Evolutionary conservation across 2,329 filamentous ascomycete genomes (phyloP).

Genomic region (Fusarium sp.): DNA sequence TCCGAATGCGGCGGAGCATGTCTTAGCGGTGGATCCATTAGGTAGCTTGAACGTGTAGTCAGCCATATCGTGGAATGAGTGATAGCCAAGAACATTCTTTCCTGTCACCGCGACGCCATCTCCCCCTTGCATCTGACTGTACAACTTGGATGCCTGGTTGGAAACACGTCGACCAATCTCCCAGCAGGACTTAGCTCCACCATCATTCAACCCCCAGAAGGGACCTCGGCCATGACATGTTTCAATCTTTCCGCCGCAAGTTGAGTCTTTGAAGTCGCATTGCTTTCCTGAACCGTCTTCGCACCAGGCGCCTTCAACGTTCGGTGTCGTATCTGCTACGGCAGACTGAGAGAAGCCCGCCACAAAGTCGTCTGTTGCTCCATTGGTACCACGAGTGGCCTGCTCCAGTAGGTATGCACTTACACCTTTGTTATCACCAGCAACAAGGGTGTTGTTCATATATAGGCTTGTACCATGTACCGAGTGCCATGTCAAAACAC

Average conservation of each 20-base stretch:
- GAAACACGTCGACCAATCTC: constrained; percentile 14
- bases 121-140: not conserved
- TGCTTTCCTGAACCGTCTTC: constrained; percentile 12
- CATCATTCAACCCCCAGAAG: constrained; percentile 14
- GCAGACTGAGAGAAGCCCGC: constrained; percentile 9
- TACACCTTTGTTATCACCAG: constrained; percentile 6
- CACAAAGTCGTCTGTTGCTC: constrained; percentile 5
- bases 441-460: constrained; percentile 16
- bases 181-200: constrained; percentile 13
- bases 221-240: constrained; percentile 3
- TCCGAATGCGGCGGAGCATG: not conserved
- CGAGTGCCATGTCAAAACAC: constrained; percentile 7
- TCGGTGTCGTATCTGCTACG: not conserved
- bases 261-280: constrained; percentile 14
- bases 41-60: not conserved
- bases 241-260: not conserved
- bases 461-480: constrained; percentile 9
- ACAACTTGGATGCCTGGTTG: not conserved
- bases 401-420: not conserved
- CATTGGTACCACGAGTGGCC: not conserved
- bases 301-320: constrained; percentile 16
- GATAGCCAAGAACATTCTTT: constrained; percentile 7
- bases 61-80: constrained; percentile 10
- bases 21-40: not conserved
- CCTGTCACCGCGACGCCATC: not conserved